Evolutionary conservation across 75 land plant genomes (phyloP), one percentile per base, ranked within the genome.

Genomic region (Pseudotsuga menziesii): DNA sequence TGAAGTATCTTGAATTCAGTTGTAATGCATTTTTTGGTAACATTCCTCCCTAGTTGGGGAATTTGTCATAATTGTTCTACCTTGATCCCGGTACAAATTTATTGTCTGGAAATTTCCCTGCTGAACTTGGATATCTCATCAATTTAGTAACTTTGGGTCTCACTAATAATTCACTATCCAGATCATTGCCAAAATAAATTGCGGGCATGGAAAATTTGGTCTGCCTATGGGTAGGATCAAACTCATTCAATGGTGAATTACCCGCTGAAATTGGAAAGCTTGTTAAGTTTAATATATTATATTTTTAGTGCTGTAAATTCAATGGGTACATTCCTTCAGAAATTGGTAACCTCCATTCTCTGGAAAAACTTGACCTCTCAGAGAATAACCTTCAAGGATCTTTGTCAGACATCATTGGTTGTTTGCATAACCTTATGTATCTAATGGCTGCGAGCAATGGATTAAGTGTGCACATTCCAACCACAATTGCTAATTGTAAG

Each of bases 271-370:
- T 29, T 29, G 32, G 32, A 0, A 29, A 29, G n/a, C n/a, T n/a
- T n/a, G n/a, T n/a, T n/a, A n/a, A n/a, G n/a, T n/a, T n/a, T n/a
- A n/a, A n/a, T n/a, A 72, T 76, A 29, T 72, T 91, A 44, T 25
- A 76, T 57, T 57, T 80, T 72, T 75, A 67, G 57, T 78, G 73
- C 69, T 86, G 85, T 80, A 87, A 81, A 56, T 64, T 93, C 41
- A 60, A 67, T 19, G 93, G 95, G 13, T 63, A 76, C 5, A 57
- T 93, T 25, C 93, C 89, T 41, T 39, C 75, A n/a, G 80, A 82
- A 27, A 61, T 93, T 9, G 81, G 83, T 4, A 73, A 83, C 62
- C 71, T 91, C 39, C 74, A 27, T 17, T 63, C n/a, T 13, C 70
- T 89, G 70, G 75, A 72, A 19, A 35, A 48, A 55, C 67, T 86